Conservation (phyloP, 495 filamentous ascomycete genomes). For the Penicillium pulvis region DNA sequence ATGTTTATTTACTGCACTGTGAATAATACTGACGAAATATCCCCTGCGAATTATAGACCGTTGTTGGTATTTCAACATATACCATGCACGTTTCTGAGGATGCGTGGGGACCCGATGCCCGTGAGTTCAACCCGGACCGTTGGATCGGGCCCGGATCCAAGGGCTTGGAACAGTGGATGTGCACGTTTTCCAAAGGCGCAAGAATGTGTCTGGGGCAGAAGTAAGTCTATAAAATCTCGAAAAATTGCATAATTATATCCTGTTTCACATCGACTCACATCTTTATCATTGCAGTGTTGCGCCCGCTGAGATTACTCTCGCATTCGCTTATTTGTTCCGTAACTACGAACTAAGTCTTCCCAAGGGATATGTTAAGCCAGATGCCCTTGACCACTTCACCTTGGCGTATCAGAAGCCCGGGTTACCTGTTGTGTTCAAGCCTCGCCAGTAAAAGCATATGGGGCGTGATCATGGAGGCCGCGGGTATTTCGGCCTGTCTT, state of each 20-base stretch:
- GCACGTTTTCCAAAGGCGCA: background rate
- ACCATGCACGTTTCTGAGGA: background rate
- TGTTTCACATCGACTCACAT: conserved; percentile 1
- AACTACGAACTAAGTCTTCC: conserved; percentile 10
- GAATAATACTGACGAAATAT: background rate
- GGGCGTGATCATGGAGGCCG: too few relatives aligned
- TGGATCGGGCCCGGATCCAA: background rate
- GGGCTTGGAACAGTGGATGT: background rate
- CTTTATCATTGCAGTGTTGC: conserved; percentile 3
- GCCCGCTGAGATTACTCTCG: conserved; percentile 10
- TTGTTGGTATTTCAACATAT: background rate
- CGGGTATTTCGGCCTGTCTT: background rate
- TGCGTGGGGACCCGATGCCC: background rate
- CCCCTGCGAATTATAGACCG: background rate
- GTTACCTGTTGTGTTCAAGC: conserved; percentile 3
- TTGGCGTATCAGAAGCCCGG: conserved; percentile 11
- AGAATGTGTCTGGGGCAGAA: background rate
- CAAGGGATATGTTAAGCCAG: background rate
- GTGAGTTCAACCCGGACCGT: background rate
- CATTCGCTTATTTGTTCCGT: conserved; percentile 14
- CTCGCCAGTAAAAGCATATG: background rate
- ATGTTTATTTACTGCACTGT: background rate
- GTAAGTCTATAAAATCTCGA: background rate
- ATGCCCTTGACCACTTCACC: conserved; percentile 9
- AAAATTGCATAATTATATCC: background rate